Percentiles rank a stretch among this genome's conserved stretches.
These are phyloP conservation scores for Aspergillus affinis DNA, from an alignment of 495 filamentous ascomycete genomes.

Conservation along the genomic window DNA sequence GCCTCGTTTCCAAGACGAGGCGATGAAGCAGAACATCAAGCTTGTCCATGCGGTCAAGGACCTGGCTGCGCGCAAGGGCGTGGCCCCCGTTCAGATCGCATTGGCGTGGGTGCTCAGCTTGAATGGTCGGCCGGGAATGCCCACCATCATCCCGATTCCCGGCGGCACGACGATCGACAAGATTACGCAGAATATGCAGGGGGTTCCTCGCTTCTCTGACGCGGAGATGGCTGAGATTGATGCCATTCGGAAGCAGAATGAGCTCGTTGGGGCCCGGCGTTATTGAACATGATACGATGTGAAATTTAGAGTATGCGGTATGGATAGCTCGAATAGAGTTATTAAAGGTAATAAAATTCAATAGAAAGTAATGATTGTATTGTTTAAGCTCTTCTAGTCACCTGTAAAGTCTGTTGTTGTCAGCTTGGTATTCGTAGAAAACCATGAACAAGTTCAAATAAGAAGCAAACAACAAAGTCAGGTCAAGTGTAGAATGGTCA, in stretches of 20 bases:
- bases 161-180: slow-evolving; percentile 56
- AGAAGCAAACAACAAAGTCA: slow-evolving; percentile 28
- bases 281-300: slow-evolving; percentile 23
- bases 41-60: slow-evolving; percentile 65
- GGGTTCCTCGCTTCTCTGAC: slow-evolving; percentile 34
- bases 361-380: not conserved
- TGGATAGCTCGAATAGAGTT: not conserved
- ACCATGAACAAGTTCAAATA: slow-evolving; percentile 8
- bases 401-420: slow-evolving; percentile 9
- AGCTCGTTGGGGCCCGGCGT: slow-evolving; percentile 36
- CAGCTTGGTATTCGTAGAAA: slow-evolving; percentile 9
- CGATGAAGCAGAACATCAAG: slow-evolving; percentile 71
- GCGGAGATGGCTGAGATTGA: slow-evolving; percentile 49
- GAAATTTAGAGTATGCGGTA: not conserved
- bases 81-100: slow-evolving; percentile 74
- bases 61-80: slow-evolving; percentile 67
- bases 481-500: slow-evolving; percentile 60
- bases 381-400: slow-evolving; percentile 6
- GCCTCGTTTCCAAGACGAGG: slow-evolving; percentile 68
- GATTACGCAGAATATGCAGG: slow-evolving; percentile 46
- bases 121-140: slow-evolving; percentile 58
- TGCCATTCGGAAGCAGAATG: slow-evolving; percentile 36
- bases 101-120: slow-evolving; percentile 66
- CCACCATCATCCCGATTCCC: slow-evolving; percentile 80
- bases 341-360: not conserved